Base-by-base conservation (phyloP, 2,329 filamentous ascomycete genomes). In the Venturia oleaginea region DNA sequence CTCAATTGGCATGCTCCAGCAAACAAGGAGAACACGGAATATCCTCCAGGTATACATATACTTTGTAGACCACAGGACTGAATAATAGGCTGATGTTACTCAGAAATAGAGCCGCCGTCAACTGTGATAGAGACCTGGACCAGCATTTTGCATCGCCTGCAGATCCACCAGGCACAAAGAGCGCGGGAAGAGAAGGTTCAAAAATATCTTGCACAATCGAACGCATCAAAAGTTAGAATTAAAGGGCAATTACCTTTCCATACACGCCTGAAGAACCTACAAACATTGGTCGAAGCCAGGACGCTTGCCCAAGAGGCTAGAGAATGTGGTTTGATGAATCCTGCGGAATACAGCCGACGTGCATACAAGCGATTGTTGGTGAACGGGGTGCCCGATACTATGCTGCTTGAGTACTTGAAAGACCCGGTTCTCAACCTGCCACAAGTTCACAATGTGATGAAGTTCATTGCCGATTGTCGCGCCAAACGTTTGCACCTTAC, bases 371-470 rank as follows among this genome's bases (percentile, higher is more conserved):
- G 27, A 15, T 24, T 64, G 17, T 27, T 64, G 38, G 7, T 10
- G 5, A 46, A 64, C 19, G 8, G 51, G 17, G 51, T n/a, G 15
- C 59, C 59, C n/a, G 15, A 30, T 10, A 17, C 5, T 60, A 22
- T 17, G 13, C 24, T 60, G 62, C 43, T 59, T 5, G 54, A 37
- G 10, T 64, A 63, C 27, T 30, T 64, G 19, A 37, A 42, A 46
- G 51, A 64, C 51, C 54, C 43, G 1, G 13, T 5, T 2, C 63
- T 64, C 37, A 64, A 64, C 15, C 22, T 61, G 19, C 63, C 63
- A 27, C 51, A 64, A 27, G 55, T 27, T 30, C 63, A 40, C n/a
- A 54, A 64, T 37, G 27, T 34, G 32, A 34, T 54, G n/a, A 10
- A 15, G 8, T 61, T 64, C 8, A 17, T 64, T 15, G 17, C 46